A percentile compares a stretch with the other conserved stretches of the same genome.
Evolutionary conservation across 2,329 filamentous ascomycete genomes (phyloP).

Genomic region (Aspergillus novofumigatus): DNA sequence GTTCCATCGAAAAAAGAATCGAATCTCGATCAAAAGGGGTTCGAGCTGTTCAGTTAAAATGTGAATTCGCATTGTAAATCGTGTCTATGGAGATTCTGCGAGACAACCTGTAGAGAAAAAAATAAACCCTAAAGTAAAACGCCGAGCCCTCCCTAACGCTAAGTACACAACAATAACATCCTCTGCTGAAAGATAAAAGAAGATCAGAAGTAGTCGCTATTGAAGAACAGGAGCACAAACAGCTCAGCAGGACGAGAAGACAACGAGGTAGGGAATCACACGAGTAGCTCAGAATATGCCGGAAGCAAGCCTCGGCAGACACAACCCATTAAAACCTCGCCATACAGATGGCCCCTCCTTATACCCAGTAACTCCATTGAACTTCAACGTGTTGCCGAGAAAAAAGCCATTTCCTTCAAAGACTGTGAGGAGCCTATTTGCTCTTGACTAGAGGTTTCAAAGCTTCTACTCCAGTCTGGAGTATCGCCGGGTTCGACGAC

Average conservation of each 20-base stretch:
- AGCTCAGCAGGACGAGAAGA: not conserved
- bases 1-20: not conserved
- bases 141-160: not conserved
- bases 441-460: slow-evolving; percentile 62
- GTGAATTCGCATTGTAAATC: not conserved
- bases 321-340: not conserved
- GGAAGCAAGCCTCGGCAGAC: not conserved
- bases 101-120: not conserved
- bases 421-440: slow-evolving; percentile 1
- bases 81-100: not conserved
- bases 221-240: not conserved
- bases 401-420: slow-evolving; percentile 2
- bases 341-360: not conserved
- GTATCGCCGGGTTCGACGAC: slow-evolving; percentile 63
- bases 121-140: not conserved
- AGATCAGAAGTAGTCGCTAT: not conserved
- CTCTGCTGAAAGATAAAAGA: not conserved
- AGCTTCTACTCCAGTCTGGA: slow-evolving; percentile 67
- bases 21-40: not conserved
- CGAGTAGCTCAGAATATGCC: not conserved
- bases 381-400: not conserved
- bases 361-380: not conserved
- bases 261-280: not conserved
- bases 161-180: not conserved
- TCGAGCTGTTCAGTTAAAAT: not conserved